Conservation (phyloP, 2,329 filamentous ascomycete species). For the Sclerotinia borealis region DNA sequence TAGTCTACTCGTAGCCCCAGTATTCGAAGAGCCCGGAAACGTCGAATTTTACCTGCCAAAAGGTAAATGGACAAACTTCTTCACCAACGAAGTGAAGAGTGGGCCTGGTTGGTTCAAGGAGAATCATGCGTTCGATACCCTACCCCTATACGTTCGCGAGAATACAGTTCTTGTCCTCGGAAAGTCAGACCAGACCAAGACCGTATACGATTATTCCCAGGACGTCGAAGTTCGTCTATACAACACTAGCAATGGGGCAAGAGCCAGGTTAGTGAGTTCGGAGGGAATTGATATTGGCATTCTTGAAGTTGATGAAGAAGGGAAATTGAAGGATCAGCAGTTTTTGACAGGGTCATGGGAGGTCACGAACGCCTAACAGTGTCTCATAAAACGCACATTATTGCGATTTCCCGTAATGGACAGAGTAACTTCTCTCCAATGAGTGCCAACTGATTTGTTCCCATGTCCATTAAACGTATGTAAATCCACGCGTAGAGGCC, state of each 20-base stretch:
- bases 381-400: background rate
- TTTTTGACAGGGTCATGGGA: constrained; percentile 36
- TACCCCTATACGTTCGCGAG: constrained; percentile 42
- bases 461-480: background rate
- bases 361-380: constrained; percentile 5
- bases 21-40: constrained; percentile 50
- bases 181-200: constrained; percentile 25
- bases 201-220: constrained; percentile 30
- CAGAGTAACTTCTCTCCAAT: background rate
- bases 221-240: constrained; percentile 43
- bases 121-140: constrained; percentile 41
- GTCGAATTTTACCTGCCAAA: constrained; percentile 51
- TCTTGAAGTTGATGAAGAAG: constrained; percentile 37
- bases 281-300: constrained; percentile 38
- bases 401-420: background rate
- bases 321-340: constrained; percentile 36
- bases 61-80: constrained; percentile 46
- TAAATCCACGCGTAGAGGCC: background rate
- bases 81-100: constrained; percentile 36
- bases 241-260: constrained; percentile 37
- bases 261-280: constrained; percentile 38
- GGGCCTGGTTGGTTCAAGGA: constrained; percentile 42
- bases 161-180: constrained; percentile 32
- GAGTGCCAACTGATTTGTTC: background rate
- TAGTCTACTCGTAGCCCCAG: constrained; percentile 50